phyloP scores from a whole-genome alignment of 1,284 basidiomycete genomes.

The Singerocomus rubriflavus region DNA sequence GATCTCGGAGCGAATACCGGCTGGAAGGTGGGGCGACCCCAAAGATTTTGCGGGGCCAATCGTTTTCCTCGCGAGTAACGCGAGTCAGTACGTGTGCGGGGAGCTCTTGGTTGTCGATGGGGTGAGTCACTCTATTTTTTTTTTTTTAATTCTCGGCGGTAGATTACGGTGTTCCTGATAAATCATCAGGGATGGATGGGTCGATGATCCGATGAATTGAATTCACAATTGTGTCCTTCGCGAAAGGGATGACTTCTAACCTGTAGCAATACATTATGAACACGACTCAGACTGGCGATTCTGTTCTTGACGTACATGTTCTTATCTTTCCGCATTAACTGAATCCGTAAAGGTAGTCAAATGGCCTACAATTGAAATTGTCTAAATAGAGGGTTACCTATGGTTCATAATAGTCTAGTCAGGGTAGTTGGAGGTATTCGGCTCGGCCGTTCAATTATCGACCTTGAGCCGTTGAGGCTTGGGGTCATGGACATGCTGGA shows the following conservation, averaged over 20 bases:
- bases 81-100: constrained; percentile 89
- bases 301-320: constrained; percentile 21
- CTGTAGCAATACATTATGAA: constrained; percentile 2
- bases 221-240: background rate
- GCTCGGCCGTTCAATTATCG: background rate
- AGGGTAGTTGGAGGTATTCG: constrained; percentile 4
- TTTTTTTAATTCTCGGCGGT: constrained; percentile 11
- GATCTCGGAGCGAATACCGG: constrained; percentile 92
- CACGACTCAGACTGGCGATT: background rate
- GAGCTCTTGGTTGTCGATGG: constrained; percentile 81
- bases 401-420: constrained; percentile 4
- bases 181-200: constrained; percentile 62
- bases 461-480: background rate
- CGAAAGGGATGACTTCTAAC: constrained; percentile 2
- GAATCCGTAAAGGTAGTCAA: constrained; percentile 6
- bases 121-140: constrained; percentile 37
- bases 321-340: constrained; percentile 4
- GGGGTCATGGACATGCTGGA: background rate
- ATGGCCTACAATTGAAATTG: constrained; percentile 9
- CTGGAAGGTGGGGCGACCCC: constrained; percentile 86
- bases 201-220: constrained; percentile 35
- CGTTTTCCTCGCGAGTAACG: constrained; percentile 85
- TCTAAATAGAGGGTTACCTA: constrained; percentile 10
- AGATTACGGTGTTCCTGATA: constrained; percentile 13
- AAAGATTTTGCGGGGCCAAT: constrained; percentile 88